A percentile compares a stretch with the other conserved stretches of the same genome.
These are phyloP conservation scores for Fusarium brevicatenulatum DNA, from an alignment of 2,329 filamentous ascomycete genomes.

Conservation along the genomic window DNA sequence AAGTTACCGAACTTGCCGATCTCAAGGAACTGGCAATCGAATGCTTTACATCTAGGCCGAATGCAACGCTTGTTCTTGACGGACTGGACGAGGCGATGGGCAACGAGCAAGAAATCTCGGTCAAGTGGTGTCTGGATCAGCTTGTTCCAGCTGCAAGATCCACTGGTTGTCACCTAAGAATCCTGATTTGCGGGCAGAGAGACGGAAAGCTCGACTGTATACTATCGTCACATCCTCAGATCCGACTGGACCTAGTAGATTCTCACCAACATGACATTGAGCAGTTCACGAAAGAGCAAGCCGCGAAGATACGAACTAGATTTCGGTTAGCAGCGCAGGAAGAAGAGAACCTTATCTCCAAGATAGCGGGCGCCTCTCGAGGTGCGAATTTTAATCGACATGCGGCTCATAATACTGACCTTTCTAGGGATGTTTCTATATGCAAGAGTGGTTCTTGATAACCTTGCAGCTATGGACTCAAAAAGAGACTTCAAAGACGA, in stretches of 20 bases:
- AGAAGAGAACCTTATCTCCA: accelerated
- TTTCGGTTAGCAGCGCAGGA: accelerated
- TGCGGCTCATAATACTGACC: too few species aligned
- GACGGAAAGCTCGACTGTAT: background rate
- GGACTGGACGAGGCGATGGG: background rate
- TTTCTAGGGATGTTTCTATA: background rate
- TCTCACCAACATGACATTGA: accelerated
- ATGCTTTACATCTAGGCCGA: accelerated
- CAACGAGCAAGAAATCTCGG: accelerated
- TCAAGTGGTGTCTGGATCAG: accelerated
- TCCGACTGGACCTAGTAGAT: accelerated
- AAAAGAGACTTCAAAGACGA: background rate
- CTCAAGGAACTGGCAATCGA: accelerated
- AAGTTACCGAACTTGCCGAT: accelerated
- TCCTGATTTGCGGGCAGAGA: background rate
- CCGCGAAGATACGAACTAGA: accelerated
- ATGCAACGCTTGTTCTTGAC: accelerated
- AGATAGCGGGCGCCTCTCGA: accelerated
- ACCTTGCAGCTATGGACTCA: accelerated
- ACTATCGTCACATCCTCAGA: accelerated
- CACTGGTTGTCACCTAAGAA: accelerated
- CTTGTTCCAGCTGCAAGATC: accelerated
- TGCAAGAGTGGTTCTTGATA: accelerated
- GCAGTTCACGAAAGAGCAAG: accelerated
- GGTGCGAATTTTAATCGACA: background rate